These are phyloP conservation scores for Suillus occidentalis DNA, from an alignment of 768 basidiomycete species.

Conservation along the genomic window DNA sequence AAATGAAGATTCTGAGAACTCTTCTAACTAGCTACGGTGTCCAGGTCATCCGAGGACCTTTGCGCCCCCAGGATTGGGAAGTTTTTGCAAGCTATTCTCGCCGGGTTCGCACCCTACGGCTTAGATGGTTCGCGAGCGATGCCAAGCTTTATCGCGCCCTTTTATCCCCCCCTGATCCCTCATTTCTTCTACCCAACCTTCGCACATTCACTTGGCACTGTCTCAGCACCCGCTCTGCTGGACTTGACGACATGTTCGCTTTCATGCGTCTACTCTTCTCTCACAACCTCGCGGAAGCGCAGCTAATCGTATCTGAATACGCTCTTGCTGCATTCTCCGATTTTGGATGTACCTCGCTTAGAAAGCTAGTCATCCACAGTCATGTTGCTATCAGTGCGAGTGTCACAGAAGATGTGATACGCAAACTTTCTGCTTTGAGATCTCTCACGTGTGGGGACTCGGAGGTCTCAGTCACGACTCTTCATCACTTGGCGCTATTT, in stretches of 20 bases:
- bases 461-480: not conserved
- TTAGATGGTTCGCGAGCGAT: conserved; percentile 30
- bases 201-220: conserved; percentile 21
- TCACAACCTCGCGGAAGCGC: not conserved
- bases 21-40: not conserved
- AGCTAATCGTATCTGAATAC: not conserved
- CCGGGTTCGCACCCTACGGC: conserved; percentile 30
- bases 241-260: conserved; percentile 20
- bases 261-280: conserved; percentile 28
- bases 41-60: conserved; percentile 24
- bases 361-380: not conserved
- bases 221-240: conserved; percentile 8
- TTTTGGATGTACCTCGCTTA: conserved; percentile 1
- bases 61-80: conserved; percentile 26
- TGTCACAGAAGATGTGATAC: conserved; percentile 1
- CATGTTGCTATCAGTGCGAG: not conserved
- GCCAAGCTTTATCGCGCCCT: conserved; percentile 21
- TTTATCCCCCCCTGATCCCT: conserved; percentile 13
- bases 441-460: not conserved
- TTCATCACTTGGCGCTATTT: conserved; percentile 3
- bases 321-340: conserved; percentile 1
- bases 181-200: conserved; percentile 25
- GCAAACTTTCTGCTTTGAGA: not conserved
- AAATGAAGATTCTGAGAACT: not conserved
- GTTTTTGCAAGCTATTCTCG: conserved; percentile 29